Percentiles rank a stretch among this genome's conserved stretches.
Evolutionary conservation across 306 rosid species (phyloP).

Genomic region (Dicorynia guianensis): DNA sequence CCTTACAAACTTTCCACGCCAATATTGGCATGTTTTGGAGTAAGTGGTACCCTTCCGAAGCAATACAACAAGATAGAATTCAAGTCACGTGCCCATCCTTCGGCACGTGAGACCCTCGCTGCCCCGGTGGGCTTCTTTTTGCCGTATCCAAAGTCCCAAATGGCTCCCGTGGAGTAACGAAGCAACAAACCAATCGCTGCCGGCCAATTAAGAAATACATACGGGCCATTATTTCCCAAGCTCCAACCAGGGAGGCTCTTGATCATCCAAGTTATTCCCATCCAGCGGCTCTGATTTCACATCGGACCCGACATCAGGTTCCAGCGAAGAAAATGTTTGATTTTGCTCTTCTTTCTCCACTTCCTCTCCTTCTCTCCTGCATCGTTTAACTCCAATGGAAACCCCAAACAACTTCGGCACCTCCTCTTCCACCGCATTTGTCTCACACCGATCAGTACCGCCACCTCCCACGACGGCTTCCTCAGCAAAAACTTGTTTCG

Average conservation of each 20-base stretch:
- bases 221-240: constrained; percentile 50
- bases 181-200: constrained; percentile 17
- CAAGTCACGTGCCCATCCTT: constrained; percentile 24
- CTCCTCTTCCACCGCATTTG: constrained; percentile 26
- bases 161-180: background rate
- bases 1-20: constrained; percentile 13
- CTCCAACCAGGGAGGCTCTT: constrained; percentile 65
- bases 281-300: constrained; percentile 69
- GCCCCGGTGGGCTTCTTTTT: background rate
- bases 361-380: constrained; percentile 58
- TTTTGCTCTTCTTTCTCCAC: constrained; percentile 46
- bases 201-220: constrained; percentile 2
- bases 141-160: background rate
- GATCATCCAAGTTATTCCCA: constrained; percentile 52
- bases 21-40: background rate
- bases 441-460: background rate
- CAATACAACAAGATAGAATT: background rate
- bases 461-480: constrained; percentile 19
- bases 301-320: constrained; percentile 47
- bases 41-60: background rate
- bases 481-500: constrained; percentile 34
- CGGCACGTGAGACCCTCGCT: constrained; percentile 11
- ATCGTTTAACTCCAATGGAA: constrained; percentile 77
- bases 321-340: constrained; percentile 50
- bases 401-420: constrained; percentile 83